Base-by-base conservation (phyloP, 2,329 filamentous ascomycete genomes). In the Colletotrichum lentis region DNA sequence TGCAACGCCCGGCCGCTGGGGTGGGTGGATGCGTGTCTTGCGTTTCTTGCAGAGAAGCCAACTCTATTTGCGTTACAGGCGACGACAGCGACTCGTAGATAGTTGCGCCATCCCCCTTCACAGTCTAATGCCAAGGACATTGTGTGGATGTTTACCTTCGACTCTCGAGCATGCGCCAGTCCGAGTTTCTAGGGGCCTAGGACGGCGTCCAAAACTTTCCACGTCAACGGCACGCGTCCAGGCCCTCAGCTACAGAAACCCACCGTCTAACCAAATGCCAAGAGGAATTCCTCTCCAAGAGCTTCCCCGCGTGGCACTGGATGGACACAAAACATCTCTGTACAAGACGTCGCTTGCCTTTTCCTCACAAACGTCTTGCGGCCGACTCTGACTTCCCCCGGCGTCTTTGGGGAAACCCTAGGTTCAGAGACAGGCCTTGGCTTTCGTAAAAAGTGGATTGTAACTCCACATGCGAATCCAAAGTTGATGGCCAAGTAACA, bases 271-370 rank as follows among this genome's bases (percentile, higher is more conserved):
- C 47, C 14, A 24, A 67, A 64, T 20, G 61, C 47, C 54, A 59
- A 20, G 49, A 11, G 7, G 12, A 31, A 54, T 20, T n/a, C 47
- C 46, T 68, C 35, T 43, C 60, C 31, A 3, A 24, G 54, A 39
- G 80, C 1, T 71, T 83, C 24, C 76, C 82, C 7, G 74, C 75
- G 49, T 83, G 81, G 78, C 81, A 84, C 53, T 49, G 60, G 58
- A 53, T 43, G 27, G 47, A 47, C 35, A 24, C 47, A 37, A 47
- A 27, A 41, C 64, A 57, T 53, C 27, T 59, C 62, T 37, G 56
- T 56, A 37, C 54, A 37, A 60, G 55, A 46, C 54, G 60, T 18
- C 18, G 16, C n/a, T 60, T 52, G n/a, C 27, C 49, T 59, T 49
- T 43, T 31, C 22, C 54, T 60, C 22, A 12, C 54, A 4, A 37